Evolutionary conservation across 2,329 filamentous ascomycete species (phyloP).

Genomic region (Reticulascus tulasneorum): DNA sequence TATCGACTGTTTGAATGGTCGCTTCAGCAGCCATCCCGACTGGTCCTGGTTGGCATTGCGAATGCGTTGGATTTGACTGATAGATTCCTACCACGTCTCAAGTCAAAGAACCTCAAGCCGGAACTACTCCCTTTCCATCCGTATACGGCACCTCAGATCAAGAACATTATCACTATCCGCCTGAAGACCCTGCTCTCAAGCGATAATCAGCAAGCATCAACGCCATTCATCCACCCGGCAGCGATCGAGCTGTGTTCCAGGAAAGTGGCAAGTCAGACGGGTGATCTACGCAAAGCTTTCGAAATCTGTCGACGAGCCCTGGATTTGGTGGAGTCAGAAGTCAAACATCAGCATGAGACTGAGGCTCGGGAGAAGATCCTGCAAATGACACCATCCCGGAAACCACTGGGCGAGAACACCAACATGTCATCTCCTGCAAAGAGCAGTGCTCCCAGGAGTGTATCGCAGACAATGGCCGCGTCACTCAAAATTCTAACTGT

Average conservation of each 20-base stretch:
- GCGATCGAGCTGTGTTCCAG: conserved; percentile 92
- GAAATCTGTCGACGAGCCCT: conserved; percentile 88
- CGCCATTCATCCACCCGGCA: conserved; percentile 90
- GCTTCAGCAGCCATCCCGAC: conserved; percentile 70
- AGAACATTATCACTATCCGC: conserved; percentile 78
- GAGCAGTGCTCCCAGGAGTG: conserved; percentile 33
- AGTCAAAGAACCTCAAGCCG: conserved; percentile 87
- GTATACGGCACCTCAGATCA: conserved; percentile 84
- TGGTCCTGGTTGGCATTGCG: conserved; percentile 87
- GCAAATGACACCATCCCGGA: conserved; percentile 66
- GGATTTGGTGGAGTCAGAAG: conserved; percentile 84
- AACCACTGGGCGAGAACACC: conserved; percentile 73
- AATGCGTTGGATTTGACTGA: conserved; percentile 96
- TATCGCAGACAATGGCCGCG: conserved; percentile 43
- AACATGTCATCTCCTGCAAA: conserved; percentile 61
- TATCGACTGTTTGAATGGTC: conserved; percentile 98
- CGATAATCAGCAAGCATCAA: conserved; percentile 46
- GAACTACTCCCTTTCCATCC: conserved; percentile 87
- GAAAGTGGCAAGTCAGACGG: conserved; percentile 91
- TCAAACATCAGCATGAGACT: conserved; percentile 67
- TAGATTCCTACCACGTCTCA: conserved; percentile 87
- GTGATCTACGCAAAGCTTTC: conserved; percentile 91
- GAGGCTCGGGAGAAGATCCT: conserved; percentile 52
- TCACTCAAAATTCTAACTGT: conserved; percentile 63
- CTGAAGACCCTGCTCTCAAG: conserved; percentile 69